phyloP scores from a whole-genome alignment of 2,329 filamentous ascomycete genomes.

The Alternaria infectoria region DNA sequence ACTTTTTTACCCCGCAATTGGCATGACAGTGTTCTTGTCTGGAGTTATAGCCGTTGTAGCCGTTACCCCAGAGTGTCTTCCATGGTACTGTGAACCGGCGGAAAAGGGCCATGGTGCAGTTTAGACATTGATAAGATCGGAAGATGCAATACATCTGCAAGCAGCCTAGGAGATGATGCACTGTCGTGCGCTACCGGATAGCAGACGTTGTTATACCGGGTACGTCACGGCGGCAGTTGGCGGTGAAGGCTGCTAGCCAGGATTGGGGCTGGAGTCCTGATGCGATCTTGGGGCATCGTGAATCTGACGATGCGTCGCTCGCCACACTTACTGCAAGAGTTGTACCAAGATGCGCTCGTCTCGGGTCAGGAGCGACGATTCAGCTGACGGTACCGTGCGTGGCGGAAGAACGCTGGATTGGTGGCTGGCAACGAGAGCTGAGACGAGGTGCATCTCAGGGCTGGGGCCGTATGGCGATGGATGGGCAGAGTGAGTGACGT shows the following conservation, averaged over 20 bases:
- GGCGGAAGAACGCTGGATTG: background rate
- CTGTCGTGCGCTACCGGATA: background rate
- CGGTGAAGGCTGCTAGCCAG: conserved; percentile 18
- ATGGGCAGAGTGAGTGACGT: conserved; percentile 13
- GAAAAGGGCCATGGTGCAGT: background rate
- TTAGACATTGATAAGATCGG: background rate
- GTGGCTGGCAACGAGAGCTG: background rate
- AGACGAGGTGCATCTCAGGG: background rate
- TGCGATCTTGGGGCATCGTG: conserved; percentile 6
- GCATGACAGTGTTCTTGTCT: background rate
- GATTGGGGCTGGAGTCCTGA: conserved; percentile 20
- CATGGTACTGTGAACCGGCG: conserved; percentile 2
- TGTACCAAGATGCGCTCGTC: background rate
- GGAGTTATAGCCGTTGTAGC: background rate
- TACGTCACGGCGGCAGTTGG: conserved; percentile 4
- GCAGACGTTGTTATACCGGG: background rate
- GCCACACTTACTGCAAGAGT: conserved; percentile 28
- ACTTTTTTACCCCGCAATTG: background rate
- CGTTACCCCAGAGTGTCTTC: background rate
- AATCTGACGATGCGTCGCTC: conserved; percentile 16
- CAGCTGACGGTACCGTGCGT: conserved; percentile 3
- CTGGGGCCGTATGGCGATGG: background rate
- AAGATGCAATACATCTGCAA: background rate
- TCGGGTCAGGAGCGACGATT: background rate
- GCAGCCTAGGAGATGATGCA: background rate